phyloP scores from a whole-genome alignment of 805 yeast species.

The Candida taoyuanica region DNA sequence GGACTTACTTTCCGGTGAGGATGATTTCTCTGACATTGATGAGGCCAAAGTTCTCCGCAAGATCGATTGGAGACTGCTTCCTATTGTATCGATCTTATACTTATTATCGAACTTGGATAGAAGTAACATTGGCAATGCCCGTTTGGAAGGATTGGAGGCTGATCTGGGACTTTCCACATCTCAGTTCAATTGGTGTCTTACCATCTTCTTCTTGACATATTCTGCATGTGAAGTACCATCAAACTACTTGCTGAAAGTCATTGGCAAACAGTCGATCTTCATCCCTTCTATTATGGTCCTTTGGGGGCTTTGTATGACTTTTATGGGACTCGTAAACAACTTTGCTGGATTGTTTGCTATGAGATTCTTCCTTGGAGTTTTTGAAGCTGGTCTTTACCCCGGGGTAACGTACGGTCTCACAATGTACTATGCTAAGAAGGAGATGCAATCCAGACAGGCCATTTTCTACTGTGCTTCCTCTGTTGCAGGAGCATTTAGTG shows the following conservation, averaged over 20 bases:
- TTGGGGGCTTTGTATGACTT: constrained; percentile 17
- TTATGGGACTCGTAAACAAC: constrained; percentile 18
- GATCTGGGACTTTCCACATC: constrained; percentile 11
- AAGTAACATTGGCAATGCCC: constrained; percentile 10
- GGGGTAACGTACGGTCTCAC: constrained; percentile 21
- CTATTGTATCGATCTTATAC: constrained; percentile 14
- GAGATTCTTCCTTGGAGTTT: constrained; percentile 14
- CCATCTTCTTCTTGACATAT: constrained; percentile 17
- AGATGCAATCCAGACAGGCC: constrained; percentile 23
- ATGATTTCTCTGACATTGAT: constrained; percentile 13
- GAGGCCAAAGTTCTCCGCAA: constrained; percentile 13
- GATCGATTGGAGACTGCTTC: constrained; percentile 17
- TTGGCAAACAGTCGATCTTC: constrained; percentile 14
- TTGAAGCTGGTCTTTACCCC: constrained; percentile 19
- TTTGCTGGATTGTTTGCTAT: constrained; percentile 13
- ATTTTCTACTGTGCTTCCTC: constrained; percentile 19
- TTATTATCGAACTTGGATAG: constrained; percentile 18
- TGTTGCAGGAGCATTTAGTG: constrained; percentile 24
- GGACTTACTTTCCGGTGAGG: not conserved
- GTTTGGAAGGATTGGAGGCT: constrained; percentile 4
- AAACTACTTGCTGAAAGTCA: constrained; percentile 13
- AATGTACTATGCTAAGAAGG: constrained; percentile 25
- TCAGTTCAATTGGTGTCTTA: constrained; percentile 16
- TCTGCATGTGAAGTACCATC: constrained; percentile 19
- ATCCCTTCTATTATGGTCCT: constrained; percentile 13